A percentile compares a stretch with the other conserved stretches of the same genome.
Conservation (phyloP, 164 flowering plant species). For the Akebia trifoliata region DNA sequence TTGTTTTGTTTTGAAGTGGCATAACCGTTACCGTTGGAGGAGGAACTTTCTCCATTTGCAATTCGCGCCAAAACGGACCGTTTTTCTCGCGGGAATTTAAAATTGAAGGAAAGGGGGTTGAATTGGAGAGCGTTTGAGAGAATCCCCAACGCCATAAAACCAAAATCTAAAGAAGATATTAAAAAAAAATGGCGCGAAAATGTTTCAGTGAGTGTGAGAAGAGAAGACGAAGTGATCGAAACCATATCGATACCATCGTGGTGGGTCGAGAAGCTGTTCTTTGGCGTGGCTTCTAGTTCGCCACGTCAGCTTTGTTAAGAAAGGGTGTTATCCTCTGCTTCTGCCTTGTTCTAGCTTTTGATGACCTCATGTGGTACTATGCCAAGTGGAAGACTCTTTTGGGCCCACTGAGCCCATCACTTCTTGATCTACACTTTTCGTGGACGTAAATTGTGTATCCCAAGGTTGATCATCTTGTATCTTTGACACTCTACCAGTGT, state of each 20-base stretch:
- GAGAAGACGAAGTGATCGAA: not conserved
- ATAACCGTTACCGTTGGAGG: constrained; percentile 18
- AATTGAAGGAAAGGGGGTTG: constrained; percentile 9
- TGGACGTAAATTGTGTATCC: too few relatives aligned
- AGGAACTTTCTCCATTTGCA: constrained; percentile 25
- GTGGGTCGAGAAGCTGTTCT: not conserved
- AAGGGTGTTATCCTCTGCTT: not conserved
- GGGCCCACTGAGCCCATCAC: too few relatives aligned
- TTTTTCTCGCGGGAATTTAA: constrained; percentile 12
- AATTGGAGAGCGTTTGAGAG: constrained; percentile 16
- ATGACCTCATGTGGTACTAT: not conserved
- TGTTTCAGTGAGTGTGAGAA: not conserved
- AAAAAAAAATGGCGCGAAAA: not conserved
- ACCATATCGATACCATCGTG: not conserved
- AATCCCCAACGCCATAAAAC: constrained; percentile 22
- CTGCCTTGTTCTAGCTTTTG: not conserved
- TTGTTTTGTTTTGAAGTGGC: constrained; percentile 16
- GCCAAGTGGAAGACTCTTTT: too few relatives aligned
- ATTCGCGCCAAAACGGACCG: constrained; percentile 37
- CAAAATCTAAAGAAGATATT: too few relatives aligned
- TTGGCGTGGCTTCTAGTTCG: constrained; percentile 13
- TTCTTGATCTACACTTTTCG: too few relatives aligned
- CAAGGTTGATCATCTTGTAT: too few relatives aligned
- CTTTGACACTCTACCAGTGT: too few relatives aligned
- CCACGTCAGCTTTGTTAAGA: constrained; percentile 13